Conservation (phyloP, 73 alveolate genomes). For the Tetrahymena thermophila region DNA sequence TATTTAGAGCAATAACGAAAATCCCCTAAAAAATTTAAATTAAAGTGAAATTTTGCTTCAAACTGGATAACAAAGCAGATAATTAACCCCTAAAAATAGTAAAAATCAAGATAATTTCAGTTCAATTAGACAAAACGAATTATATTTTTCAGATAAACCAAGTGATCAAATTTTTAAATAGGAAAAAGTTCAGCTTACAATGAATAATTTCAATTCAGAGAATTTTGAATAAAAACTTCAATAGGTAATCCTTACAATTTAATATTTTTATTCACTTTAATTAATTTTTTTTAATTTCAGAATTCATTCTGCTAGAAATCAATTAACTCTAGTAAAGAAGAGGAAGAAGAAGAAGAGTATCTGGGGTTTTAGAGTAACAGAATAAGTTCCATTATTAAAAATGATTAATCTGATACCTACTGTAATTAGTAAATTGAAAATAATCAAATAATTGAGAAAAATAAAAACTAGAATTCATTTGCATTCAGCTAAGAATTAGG, state of each 20-base stretch:
- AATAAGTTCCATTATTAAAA: neutral
- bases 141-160: neutral
- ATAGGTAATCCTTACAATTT: neutral
- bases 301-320: too few species aligned
- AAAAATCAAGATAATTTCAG: neutral
- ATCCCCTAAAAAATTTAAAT: too few species aligned
- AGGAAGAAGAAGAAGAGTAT: neutral
- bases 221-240: too few species aligned
- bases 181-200: neutral
- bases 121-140: neutral
- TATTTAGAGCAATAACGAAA: too few species aligned
- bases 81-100: too few species aligned
- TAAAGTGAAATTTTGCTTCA: too few species aligned
- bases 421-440: neutral
- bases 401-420: neutral
- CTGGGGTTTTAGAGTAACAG: too few species aligned
- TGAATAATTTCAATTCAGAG: neutral
- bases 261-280: too few species aligned
- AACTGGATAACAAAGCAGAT: too few species aligned
- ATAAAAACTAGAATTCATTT: neutral
- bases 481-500: neutral
- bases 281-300: neutral
- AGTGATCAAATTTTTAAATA: neutral
- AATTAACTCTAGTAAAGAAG: neutral
- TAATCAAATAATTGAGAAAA: neutral